Base-by-base conservation (phyloP, 352 stramenopile genomes). In the Phytophthora brassicae region DNA sequence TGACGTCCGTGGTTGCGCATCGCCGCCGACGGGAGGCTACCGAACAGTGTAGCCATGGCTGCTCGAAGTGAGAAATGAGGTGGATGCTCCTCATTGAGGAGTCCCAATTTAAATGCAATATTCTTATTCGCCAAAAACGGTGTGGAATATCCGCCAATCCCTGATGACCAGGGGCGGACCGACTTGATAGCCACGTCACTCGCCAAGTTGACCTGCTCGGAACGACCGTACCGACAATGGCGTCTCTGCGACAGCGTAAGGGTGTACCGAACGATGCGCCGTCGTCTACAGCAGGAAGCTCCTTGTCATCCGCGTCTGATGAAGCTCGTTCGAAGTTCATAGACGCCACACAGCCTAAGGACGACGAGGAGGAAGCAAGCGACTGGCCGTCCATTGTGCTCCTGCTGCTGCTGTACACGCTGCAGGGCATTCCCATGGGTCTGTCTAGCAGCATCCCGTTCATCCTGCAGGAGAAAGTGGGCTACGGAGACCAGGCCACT, bases 391-490 rank as follows among this genome's bases (percentile, higher is more conserved):
- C 84, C 1, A 95, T 98, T 38, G 63, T 89, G 24, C 68, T 99
- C 41, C 72, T 99, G 24, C 76, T 99, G 67, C 70, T 99, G 54
- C 77, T 99, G 26, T 99, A 99, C 78, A 99, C 97, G 29, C 75
- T 99, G 43, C 97, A 99, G 73, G 91, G 97, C 45, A 99, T 99
- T 47, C 97, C 97, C 11, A 99, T 99, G 96, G 97, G 97, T 12
- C 77, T 99, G 2, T 98, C 88, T 24, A 97, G 92, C 31, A 98
- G 90, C 35, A 99, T 99, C 65, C 97, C 97, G 43, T 98, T 99
- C 75, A 89, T 99, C 20, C 79, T 99, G 51, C 96, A 99, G 74
- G 94, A 99, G 79, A 98, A 99, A 55, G 83, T 97, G 4, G 95
- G 93, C 6, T 99, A 99, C 73, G 96, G 94, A 23, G 92, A 98